Conservation (phyloP, 768 basidiomycete species). For the Tricholoma furcatifolium region DNA sequence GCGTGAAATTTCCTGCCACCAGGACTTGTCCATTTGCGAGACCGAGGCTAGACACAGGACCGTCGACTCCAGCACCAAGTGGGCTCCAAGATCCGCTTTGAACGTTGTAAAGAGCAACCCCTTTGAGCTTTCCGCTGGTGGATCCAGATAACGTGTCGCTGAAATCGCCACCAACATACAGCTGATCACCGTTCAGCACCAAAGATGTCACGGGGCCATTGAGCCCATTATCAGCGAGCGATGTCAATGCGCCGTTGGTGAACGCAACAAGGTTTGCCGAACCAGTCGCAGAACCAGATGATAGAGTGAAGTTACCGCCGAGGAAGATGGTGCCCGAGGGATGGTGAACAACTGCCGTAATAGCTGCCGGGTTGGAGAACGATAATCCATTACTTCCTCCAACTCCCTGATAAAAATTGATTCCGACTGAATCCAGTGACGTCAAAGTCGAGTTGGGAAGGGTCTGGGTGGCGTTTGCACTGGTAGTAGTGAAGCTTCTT, state of each 20-base stretch:
- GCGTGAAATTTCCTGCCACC: slow-evolving; percentile 76
- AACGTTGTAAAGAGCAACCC: slow-evolving; percentile 74
- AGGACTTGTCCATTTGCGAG: slow-evolving; percentile 51
- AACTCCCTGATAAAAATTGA: slow-evolving; percentile 60
- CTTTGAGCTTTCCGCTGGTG: slow-evolving; percentile 48
- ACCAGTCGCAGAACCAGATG: slow-evolving; percentile 53
- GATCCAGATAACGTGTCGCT: slow-evolving; percentile 60
- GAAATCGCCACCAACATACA: slow-evolving; percentile 92
- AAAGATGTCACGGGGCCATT: slow-evolving; percentile 77
- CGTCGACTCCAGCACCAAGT: slow-evolving; percentile 75
- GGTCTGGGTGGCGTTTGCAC: slow-evolving; percentile 56
- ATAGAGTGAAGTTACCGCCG: slow-evolving; percentile 73
- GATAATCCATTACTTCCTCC: slow-evolving; percentile 43
- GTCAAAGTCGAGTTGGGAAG: slow-evolving; percentile 75
- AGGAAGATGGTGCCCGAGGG: slow-evolving; percentile 65
- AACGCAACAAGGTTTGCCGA: slow-evolving; percentile 73
- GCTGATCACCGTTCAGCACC: slow-evolving; percentile 53
- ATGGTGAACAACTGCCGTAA: slow-evolving; percentile 64
- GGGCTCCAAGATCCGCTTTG: slow-evolving; percentile 62
- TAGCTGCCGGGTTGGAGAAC: slow-evolving; percentile 32
- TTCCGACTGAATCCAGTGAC: slow-evolving; percentile 57
- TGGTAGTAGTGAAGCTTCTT: slow-evolving; percentile 34
- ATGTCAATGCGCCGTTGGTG: slow-evolving; percentile 53
- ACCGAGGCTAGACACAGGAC: slow-evolving; percentile 63
- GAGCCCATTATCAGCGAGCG: slow-evolving; percentile 66